Percentiles rank a stretch among this genome's conserved stretches.
Conservation (phyloP, 768 basidiomycete genomes). For the Infundibulicybe gibba region DNA sequence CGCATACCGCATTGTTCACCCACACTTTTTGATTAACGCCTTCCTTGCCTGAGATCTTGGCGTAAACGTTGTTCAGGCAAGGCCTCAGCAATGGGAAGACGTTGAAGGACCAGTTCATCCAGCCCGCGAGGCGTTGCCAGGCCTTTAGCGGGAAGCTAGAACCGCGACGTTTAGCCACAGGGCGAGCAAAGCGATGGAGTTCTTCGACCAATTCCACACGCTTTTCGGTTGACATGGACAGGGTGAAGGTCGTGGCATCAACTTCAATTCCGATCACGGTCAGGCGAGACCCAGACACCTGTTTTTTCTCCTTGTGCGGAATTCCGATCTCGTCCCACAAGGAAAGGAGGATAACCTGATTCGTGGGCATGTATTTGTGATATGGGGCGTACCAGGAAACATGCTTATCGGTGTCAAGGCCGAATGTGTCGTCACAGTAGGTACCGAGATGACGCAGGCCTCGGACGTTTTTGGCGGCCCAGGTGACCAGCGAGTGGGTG, state of each 20-base stretch:
- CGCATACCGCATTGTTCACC: constrained; percentile 16
- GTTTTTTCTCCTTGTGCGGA: constrained; percentile 35
- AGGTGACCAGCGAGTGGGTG: not conserved
- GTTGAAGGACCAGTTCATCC: constrained; percentile 36
- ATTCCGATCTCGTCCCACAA: constrained; percentile 37
- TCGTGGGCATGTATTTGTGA: constrained; percentile 17
- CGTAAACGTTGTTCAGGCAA: constrained; percentile 20
- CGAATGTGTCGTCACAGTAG: not conserved
- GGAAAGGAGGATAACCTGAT: constrained; percentile 25
- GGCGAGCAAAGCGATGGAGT: constrained; percentile 3
- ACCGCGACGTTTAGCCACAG: constrained; percentile 3
- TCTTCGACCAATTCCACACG: constrained; percentile 9
- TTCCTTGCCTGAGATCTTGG: constrained; percentile 8
- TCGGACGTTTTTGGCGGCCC: not conserved
- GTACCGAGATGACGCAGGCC: not conserved
- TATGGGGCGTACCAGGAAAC: constrained; percentile 19
- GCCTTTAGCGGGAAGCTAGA: constrained; percentile 11
- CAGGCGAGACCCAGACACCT: constrained; percentile 26
- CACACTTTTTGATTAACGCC: constrained; percentile 18
- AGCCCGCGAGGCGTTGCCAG: constrained; percentile 29
- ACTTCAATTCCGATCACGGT: constrained; percentile 36
- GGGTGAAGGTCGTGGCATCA: constrained; percentile 25
- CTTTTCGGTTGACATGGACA: constrained; percentile 11
- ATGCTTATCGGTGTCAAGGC: not conserved
- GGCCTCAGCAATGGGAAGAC: constrained; percentile 27